Base-by-base conservation (phyloP, 2,329 filamentous ascomycete genomes). In the Bipolaris zeicola region DNA sequence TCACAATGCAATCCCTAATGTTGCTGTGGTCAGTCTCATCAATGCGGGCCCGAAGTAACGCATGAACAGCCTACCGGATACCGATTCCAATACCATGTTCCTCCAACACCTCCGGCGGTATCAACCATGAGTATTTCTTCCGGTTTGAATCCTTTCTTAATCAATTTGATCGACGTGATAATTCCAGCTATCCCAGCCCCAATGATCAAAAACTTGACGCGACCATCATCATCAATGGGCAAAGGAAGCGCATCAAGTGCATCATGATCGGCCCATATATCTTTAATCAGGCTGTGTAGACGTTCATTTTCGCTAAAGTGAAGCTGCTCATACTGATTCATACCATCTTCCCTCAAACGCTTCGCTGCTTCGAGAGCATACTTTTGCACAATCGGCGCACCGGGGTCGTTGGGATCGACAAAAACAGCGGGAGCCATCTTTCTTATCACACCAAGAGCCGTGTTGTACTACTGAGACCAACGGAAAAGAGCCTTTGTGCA, bases 1-100 rank as follows among this genome's bases (percentile, higher is more conserved):
- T 88, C 85, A 64, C 85, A 87, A 62, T 72, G 75, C 5, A 80
- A 60, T 26, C 44, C 51, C 41, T 45, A 37, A 10, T 20, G 31
- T 42, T 42, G 8, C 10, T 11, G 13, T 26, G 6, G 31, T 52
- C 24, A 52, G 31, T n/a, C 14, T 22, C 10, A 50, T 16, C n/a
- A 33, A 20, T 28, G 7, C 14, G 37, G 42, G 14, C 11, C 20
- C 13, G 7, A 20, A 31, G 5, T n/a, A 16, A 5, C 7, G 10
- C 26, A 28, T 28, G 26, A 13, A 8, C 22, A 28, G 24, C 34
- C 34, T 49, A 49, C 46, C 31, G 49, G 49, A 38, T 52, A 52
- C 8, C 75, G 69, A 48, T 81, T 81, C 75, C 77, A 81, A 58
- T 79, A 81, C 72, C 80, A 81, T 0, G 78, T 79, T 1, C 80